Percentiles rank a stretch among this genome's conserved stretches.
Evolutionary conservation across 306 rosid genomes (phyloP).

Genomic region (Prunus mongolica): DNA sequence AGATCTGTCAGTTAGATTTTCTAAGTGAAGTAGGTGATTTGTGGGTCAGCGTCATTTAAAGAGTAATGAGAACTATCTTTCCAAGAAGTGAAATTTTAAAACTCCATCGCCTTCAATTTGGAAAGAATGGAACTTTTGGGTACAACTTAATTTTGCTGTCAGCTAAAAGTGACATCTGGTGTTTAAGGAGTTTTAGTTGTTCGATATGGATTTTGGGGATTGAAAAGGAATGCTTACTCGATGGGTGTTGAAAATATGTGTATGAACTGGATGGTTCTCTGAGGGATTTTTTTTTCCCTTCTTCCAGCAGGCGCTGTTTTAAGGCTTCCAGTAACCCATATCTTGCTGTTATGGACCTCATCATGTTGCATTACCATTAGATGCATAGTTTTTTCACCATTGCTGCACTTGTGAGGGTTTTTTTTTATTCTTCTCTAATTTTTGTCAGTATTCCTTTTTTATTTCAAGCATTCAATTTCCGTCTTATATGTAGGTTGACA

Average conservation of each 20-base stretch:
- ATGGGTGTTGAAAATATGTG: neutral
- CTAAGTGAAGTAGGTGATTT: neutral
- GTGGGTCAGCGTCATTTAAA: neutral
- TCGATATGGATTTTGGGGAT: neutral
- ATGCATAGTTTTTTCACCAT: neutral
- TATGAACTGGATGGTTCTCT: neutral
- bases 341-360: slow-evolving; percentile 15
- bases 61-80: neutral
- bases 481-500: slow-evolving; percentile 62
- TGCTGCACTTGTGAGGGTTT: neutral
- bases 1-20: neutral
- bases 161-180: neutral
- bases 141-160: neutral
- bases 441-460: neutral
- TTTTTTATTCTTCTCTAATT: neutral
- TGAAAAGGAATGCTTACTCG: neutral
- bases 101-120: neutral
- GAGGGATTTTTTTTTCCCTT: neutral
- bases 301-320: neutral
- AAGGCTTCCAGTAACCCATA: neutral
- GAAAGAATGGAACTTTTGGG: neutral
- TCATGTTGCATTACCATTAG: slow-evolving; percentile 5
- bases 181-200: neutral
- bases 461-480: neutral
- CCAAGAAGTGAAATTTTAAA: neutral